These are phyloP conservation scores for Zalaria sp. DNA, from an alignment of 2,329 filamentous ascomycete genomes.

Conservation along the genomic window DNA sequence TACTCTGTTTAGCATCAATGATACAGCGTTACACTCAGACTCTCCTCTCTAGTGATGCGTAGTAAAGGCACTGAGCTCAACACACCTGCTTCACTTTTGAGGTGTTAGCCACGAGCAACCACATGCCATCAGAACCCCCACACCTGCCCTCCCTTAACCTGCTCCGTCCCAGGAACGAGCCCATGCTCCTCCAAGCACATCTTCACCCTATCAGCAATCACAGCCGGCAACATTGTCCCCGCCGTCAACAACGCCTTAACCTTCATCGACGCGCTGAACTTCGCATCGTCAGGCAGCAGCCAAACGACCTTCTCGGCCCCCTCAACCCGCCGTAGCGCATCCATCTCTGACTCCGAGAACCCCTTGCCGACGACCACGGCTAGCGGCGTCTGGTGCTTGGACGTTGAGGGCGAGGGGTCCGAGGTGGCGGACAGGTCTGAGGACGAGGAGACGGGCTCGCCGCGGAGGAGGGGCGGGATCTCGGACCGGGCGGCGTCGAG, in stretches of 20 bases:
- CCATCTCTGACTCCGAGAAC: conserved; percentile 4
- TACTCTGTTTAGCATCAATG: no score
- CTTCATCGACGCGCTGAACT: conserved; percentile 4
- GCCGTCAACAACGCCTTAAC: conserved; percentile 3
- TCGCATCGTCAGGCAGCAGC: conserved; percentile 4
- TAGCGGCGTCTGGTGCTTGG: background rate
- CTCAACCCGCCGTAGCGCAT: background rate
- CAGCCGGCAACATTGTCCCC: conserved; percentile 2
- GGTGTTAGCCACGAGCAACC: no score
- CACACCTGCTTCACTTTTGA: no score
- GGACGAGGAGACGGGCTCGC: background rate
- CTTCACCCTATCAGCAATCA: conserved; percentile 4
- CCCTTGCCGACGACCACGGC: conserved; percentile 5
- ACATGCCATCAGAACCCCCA: background rate
- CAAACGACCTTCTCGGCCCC: background rate
- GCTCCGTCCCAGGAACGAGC: background rate
- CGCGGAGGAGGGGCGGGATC: conserved; percentile 1
- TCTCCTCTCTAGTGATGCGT: no score
- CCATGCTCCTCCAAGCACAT: conserved; percentile 4
- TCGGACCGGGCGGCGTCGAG: background rate
- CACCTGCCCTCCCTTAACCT: background rate
- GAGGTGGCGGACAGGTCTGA: background rate
- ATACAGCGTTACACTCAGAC: no score
- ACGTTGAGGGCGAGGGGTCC: background rate
- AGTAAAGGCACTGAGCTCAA: no score